These are phyloP conservation scores for Crucibulum laeve DNA, from an alignment of 768 basidiomycete species.

Conservation along the genomic window DNA sequence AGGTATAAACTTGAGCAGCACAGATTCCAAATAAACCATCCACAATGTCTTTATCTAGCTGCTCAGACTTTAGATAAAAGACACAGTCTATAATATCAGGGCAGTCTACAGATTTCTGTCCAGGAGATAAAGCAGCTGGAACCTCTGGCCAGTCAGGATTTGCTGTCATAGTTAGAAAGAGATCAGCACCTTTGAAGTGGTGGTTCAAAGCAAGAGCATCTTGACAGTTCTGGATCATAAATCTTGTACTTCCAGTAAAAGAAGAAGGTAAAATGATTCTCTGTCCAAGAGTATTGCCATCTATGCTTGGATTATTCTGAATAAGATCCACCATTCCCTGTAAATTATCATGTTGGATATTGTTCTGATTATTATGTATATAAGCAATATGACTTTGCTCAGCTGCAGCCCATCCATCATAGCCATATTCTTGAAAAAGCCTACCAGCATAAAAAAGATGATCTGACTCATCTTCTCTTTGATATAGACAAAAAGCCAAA, in stretches of 20 bases:
- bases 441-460: slow-evolving; percentile 24
- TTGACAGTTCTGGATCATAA: slow-evolving; percentile 36
- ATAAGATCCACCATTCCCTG: slow-evolving; percentile 27
- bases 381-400: slow-evolving; percentile 36
- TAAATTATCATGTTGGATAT: slow-evolving; percentile 29
- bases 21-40: not conserved
- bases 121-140: not conserved
- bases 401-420: slow-evolving; percentile 39
- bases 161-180: slow-evolving; percentile 43
- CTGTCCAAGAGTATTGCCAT: slow-evolving; percentile 20
- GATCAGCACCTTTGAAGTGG: slow-evolving; percentile 25
- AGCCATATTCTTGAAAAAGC: slow-evolving; percentile 40
- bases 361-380: slow-evolving; percentile 27
- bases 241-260: slow-evolving; percentile 23
- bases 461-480: slow-evolving; percentile 25
- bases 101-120: not conserved
- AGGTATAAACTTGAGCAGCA: not conserved
- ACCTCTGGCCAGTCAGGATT: slow-evolving; percentile 25
- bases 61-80: not conserved
- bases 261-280: slow-evolving; percentile 31
- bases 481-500: slow-evolving; percentile 9
- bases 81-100: not conserved
- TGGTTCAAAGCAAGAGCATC: slow-evolving; percentile 36
- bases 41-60: not conserved
- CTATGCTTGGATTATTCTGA: slow-evolving; percentile 9